These are phyloP conservation scores for Ophiostoma sp. DNA, from an alignment of 2,329 filamentous ascomycete genomes.

Conservation along the genomic window DNA sequence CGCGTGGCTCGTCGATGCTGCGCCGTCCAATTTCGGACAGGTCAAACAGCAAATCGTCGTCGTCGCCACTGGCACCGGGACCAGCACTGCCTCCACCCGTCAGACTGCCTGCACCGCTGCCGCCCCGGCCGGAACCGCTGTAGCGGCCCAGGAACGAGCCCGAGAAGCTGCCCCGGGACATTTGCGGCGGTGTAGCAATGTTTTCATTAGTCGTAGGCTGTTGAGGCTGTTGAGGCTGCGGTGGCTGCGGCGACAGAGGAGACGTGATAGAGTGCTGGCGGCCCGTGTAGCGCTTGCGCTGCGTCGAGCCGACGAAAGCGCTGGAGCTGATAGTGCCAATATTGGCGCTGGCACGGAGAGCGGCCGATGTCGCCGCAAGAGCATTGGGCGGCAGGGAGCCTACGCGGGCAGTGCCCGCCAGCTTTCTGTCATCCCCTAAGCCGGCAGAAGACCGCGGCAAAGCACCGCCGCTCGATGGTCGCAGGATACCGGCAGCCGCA, in stretches of 20 bases:
- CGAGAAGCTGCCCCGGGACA: conserved; percentile 43
- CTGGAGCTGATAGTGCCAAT: background rate
- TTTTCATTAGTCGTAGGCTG: background rate
- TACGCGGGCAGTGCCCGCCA: background rate
- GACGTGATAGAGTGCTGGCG: background rate
- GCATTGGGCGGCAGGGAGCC: conserved; percentile 17
- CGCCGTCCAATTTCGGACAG: conserved; percentile 61
- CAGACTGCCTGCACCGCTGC: conserved; percentile 28
- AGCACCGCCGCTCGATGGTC: conserved; percentile 19
- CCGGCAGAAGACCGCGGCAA: conserved; percentile 16
- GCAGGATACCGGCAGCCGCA: conserved; percentile 17
- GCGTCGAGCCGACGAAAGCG: conserved; percentile 14
- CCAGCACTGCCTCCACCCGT: conserved; percentile 29
- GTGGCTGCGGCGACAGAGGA: background rate
- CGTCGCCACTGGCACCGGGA: conserved; percentile 44
- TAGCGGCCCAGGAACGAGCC: conserved; percentile 35
- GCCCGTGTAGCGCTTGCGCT: conserved; percentile 25
- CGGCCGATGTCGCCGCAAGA: conserved; percentile 4
- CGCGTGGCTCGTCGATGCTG: conserved; percentile 52
- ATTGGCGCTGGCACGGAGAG: background rate
- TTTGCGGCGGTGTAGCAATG: conserved; percentile 37
- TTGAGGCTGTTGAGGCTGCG: background rate
- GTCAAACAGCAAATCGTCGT: conserved; percentile 66
- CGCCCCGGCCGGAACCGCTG: conserved; percentile 20
- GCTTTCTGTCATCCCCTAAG: background rate